Base-by-base conservation (phyloP, 1,284 basidiomycete genomes). In the Ganoderma sinense region DNA sequence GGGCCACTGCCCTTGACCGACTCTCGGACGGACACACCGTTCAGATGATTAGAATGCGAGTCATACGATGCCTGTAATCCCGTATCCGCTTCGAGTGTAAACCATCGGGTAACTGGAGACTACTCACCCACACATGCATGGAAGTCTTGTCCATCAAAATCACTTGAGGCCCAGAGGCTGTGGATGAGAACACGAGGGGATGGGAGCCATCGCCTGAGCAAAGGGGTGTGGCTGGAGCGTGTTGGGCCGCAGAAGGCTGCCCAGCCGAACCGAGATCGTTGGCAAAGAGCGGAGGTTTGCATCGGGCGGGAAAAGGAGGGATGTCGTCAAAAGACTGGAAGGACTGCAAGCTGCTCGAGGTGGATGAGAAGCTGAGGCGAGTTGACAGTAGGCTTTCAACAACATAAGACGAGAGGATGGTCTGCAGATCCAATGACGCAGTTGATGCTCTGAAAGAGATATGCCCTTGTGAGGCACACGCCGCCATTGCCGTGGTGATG, bases 91-190 rank as follows among this genome's bases (percentile, higher is more conserved):
- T 33, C 29, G 10, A 26, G 26, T 51, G 53, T 33, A 14, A 29
- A 56, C 6, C 29, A 16, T 56, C 10, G 29, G 60, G 45, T 55
- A 53, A 53, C 23, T 23, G 43, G 40, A 23, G 39, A 41, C 65
- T 20, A 82, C 87, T 77, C 75, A 90, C 80, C 89, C 89, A 91
- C 71, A 82, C 82, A 65, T 80, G 79, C 41, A 90, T 82, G 68
- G 82, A 85, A 40, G 87, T 74, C 53, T 81, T 83, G 75, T 89
- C 88, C 74, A 82, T 84, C 36, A 87, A 75, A 80, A 89, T 82
- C 62, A 82, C 73, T 64, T 80, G 83, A 71, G 90, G 81, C 53
- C 89, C 84, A 40, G 86, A 87, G n/a, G 80, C 75, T 0, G 88
- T 90, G 11, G 88, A 88, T 36, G 80, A 78, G n/a, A 86, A 84